These are phyloP conservation scores for Aspergillus incahuasiensis DNA, from an alignment of 495 filamentous ascomycete genomes.

Conservation along the genomic window DNA sequence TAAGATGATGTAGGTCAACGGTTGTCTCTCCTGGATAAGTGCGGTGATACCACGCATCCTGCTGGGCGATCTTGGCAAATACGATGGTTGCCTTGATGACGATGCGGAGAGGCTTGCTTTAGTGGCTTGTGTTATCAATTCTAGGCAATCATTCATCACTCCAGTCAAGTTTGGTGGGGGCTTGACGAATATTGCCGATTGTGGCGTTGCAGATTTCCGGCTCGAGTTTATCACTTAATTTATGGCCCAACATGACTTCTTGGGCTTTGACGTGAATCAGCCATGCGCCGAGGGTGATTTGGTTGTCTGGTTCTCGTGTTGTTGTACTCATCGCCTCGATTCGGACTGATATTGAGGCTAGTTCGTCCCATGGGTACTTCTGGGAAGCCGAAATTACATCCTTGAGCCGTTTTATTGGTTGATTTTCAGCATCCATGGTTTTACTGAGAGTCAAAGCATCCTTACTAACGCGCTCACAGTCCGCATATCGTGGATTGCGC, in stretches of 20 bases:
- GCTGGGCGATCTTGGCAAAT: slow-evolving; percentile 5
- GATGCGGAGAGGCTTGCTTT: slow-evolving; percentile 2
- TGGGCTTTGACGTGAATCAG: slow-evolving; percentile 1
- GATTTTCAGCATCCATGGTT: slow-evolving; percentile 3
- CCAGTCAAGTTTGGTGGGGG: neutral
- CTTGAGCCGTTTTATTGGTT: slow-evolving; percentile 5
- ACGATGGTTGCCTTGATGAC: slow-evolving; percentile 1
- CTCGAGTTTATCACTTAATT: neutral
- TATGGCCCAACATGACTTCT: slow-evolving; percentile 2
- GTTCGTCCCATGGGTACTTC: slow-evolving; percentile 2
- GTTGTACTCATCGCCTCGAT: neutral
- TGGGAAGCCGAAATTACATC: neutral
- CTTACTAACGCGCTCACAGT: neutral
- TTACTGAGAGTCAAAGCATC: neutral
- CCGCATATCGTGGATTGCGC: slow-evolving; percentile 1
- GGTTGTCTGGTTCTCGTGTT: slow-evolving; percentile 4
- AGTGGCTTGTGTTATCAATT: neutral
- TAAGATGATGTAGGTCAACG: neutral
- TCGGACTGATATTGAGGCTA: slow-evolving; percentile 1
- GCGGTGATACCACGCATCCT: neutral
- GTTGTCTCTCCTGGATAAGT: neutral
- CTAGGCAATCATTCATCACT: slow-evolving; percentile 1
- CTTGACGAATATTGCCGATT: neutral
- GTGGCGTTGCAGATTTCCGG: neutral
- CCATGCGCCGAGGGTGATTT: slow-evolving; percentile 3